Evolutionary conservation across 116 monocot species (phyloP).

Genomic region (Papilionanthe hybrid): DNA sequence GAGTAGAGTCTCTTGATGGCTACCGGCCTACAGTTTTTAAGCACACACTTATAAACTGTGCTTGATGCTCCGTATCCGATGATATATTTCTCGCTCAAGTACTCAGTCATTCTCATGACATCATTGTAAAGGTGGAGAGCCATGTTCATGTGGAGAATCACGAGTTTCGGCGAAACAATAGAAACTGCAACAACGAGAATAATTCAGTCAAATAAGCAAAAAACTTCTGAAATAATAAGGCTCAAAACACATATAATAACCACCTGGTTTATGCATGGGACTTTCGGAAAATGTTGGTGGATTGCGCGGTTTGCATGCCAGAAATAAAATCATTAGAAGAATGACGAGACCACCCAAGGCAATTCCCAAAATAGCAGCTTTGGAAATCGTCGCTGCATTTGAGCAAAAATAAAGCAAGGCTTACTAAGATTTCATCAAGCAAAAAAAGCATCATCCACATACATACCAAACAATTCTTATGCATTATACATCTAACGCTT

Average conservation of each 20-base stretch:
- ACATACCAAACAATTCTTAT: too few relatives aligned
- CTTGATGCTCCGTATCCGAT: constrained; percentile 97
- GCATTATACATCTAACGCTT: too few relatives aligned
- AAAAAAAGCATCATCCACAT: not conserved
- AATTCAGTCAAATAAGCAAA: not conserved
- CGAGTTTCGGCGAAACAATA: constrained; percentile 64
- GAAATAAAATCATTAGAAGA: constrained; percentile 68
- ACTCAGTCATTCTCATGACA: constrained; percentile 98
- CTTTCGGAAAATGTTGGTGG: constrained; percentile 45
- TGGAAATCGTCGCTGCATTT: constrained; percentile 54
- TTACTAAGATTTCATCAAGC: not conserved
- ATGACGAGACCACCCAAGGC: constrained; percentile 69
- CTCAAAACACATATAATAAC: not conserved
- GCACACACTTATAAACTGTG: constrained; percentile 89
- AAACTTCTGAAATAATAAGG: not conserved
- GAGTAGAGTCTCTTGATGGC: constrained; percentile 88
- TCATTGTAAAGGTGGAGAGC: constrained; percentile 96
- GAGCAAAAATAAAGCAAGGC: not conserved
- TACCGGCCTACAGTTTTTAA: constrained; percentile 96
- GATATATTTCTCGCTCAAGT: constrained; percentile 88
- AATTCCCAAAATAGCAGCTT: constrained; percentile 81
- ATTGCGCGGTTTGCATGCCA: constrained; percentile 63
- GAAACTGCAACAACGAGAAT: constrained; percentile 27
- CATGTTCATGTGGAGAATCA: constrained; percentile 98
- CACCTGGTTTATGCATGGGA: constrained; percentile 62